Percentiles rank a stretch among this genome's conserved stretches.
Evolutionary conservation across 2,329 filamentous ascomycete species (phyloP).

Genomic region (Paecilomyces fulvus): DNA sequence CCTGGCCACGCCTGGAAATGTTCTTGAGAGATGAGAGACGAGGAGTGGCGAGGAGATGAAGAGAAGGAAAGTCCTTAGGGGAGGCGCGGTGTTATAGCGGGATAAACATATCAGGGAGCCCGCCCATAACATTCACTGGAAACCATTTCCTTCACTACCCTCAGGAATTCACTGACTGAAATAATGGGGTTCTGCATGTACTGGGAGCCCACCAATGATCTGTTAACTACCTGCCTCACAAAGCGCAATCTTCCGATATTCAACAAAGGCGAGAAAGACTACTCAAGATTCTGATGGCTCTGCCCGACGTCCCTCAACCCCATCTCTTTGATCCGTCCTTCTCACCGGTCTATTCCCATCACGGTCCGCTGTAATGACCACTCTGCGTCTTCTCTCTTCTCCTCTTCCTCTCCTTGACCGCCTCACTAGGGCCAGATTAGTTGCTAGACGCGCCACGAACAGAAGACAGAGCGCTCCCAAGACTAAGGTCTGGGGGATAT

Average conservation of each 20-base stretch:
- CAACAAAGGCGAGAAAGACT: background rate
- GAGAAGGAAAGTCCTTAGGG: background rate
- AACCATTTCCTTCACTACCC: background rate
- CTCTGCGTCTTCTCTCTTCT: conserved; percentile 7
- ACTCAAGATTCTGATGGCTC: background rate
- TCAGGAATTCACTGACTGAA: background rate
- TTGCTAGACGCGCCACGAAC: conserved; percentile 21
- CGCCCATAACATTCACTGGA: background rate
- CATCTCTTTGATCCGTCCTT: background rate
- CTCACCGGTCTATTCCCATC: background rate
- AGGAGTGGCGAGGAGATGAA: background rate
- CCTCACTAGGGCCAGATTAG: conserved; percentile 20
- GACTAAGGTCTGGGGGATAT: conserved; percentile 24
- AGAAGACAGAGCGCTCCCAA: conserved; percentile 23
- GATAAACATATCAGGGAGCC: background rate
- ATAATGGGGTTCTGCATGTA: background rate
- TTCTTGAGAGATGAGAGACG: background rate
- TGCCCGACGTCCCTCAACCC: background rate
- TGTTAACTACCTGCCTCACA: background rate
- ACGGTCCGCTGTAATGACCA: background rate
- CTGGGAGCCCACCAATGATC: background rate
- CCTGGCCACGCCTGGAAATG: background rate
- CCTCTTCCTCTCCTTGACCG: conserved; percentile 14
- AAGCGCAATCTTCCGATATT: background rate
- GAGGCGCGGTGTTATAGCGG: background rate